These are phyloP conservation scores for Prosopis cineraria DNA, from an alignment of 306 rosid species.

Conservation along the genomic window DNA sequence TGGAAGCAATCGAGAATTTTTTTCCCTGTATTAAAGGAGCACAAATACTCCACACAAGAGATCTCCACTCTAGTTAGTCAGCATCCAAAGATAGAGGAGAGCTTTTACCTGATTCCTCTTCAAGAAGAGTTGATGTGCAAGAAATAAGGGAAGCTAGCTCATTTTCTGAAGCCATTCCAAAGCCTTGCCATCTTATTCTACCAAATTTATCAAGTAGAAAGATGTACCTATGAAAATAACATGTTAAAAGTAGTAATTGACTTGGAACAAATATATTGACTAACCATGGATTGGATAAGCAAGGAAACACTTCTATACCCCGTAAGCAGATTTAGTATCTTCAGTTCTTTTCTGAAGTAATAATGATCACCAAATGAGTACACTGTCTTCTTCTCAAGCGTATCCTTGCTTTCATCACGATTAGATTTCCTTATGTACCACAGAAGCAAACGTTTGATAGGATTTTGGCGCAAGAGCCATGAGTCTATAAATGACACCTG, in stretches of 20 bases:
- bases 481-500: conserved; percentile 86
- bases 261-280: neutral
- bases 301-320: conserved; percentile 58
- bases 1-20: conserved; percentile 15
- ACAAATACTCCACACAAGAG: neutral
- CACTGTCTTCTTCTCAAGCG: conserved; percentile 55
- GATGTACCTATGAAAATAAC: conserved; percentile 54
- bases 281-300: conserved; percentile 18
- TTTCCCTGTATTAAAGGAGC: neutral
- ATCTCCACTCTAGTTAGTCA: neutral
- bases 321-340: conserved; percentile 73
- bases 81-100: neutral
- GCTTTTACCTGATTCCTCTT: conserved; percentile 51
- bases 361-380: conserved; percentile 93
- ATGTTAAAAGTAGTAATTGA: conserved; percentile 5
- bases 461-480: conserved; percentile 59
- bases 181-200: conserved; percentile 93
- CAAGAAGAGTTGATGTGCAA: conserved; percentile 64
- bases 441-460: conserved; percentile 69
- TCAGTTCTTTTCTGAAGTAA: conserved; percentile 87
- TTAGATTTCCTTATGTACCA: conserved; percentile 70
- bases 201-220: conserved; percentile 87
- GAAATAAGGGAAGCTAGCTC: conserved; percentile 70
- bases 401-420: conserved; percentile 38
- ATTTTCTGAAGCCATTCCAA: conserved; percentile 70